Conservation (phyloP, 2,329 filamentous ascomycete genomes). For the Verticillium klebahnii region DNA sequence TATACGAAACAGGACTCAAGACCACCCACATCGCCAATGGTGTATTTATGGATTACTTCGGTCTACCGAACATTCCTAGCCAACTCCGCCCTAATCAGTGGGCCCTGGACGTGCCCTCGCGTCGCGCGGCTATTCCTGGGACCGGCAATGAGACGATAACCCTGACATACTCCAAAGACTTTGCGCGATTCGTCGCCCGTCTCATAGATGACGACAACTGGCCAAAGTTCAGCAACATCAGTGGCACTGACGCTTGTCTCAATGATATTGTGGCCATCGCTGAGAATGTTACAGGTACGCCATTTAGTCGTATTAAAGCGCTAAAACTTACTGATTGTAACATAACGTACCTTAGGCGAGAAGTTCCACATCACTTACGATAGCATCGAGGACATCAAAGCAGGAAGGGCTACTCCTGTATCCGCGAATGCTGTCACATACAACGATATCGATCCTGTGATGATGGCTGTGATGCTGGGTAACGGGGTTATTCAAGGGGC, state of each 20-base stretch:
- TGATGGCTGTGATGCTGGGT: background rate
- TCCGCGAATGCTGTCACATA: background rate
- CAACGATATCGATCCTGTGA: background rate
- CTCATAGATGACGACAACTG: slow-evolving; percentile 16
- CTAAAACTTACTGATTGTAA: background rate
- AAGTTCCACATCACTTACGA: background rate
- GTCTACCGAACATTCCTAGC: slow-evolving; percentile 15
- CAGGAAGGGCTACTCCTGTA: background rate
- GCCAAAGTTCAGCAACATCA: background rate
- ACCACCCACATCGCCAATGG: slow-evolving; percentile 10
- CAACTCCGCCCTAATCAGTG: slow-evolving; percentile 16
- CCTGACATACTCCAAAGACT: slow-evolving; percentile 4
- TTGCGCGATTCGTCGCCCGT: slow-evolving; percentile 27
- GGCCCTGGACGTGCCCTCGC: slow-evolving; percentile 2
- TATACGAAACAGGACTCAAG: background rate
- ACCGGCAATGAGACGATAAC: slow-evolving; percentile 1
- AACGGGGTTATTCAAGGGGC: background rate
- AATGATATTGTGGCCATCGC: background rate
- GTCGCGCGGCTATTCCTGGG: slow-evolving; percentile 2
- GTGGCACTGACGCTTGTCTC: background rate
- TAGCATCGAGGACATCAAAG: background rate
- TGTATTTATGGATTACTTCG: slow-evolving; percentile 21
- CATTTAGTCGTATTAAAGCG: too few relatives aligned
- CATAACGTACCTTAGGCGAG: background rate
- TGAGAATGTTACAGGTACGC: background rate